Conservation (phyloP, 1,284 basidiomycete genomes). For the Trichosporon sp. region DNA sequence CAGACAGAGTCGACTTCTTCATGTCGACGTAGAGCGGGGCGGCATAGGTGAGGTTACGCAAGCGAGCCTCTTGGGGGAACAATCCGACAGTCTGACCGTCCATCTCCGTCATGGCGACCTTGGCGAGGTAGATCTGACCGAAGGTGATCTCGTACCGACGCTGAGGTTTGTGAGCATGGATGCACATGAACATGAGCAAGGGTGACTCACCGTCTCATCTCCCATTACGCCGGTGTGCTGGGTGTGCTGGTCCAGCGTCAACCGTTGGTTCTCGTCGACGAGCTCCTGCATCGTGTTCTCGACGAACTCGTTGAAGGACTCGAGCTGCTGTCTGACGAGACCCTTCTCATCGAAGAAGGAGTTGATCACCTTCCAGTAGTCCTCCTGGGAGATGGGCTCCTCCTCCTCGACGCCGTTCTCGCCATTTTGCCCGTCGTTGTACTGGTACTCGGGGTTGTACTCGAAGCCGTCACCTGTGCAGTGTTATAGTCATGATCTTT, state of each 20-base stretch:
- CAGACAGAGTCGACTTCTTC: conserved; percentile 79
- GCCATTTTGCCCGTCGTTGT: conserved; percentile 32
- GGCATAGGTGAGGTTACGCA: conserved; percentile 78
- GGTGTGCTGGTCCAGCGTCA: conserved; percentile 93
- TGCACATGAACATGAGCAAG: background rate
- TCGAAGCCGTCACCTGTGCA: conserved; percentile 40
- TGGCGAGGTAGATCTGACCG: conserved; percentile 94
- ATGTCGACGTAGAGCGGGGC: conserved; percentile 97
- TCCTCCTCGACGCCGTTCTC: conserved; percentile 64
- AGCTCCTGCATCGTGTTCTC: conserved; percentile 99
- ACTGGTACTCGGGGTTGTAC: conserved; percentile 44
- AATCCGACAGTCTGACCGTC: conserved; percentile 92
- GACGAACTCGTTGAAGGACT: conserved; percentile 98
- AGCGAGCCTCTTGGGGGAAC: conserved; percentile 95
- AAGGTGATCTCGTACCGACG: conserved; percentile 97
- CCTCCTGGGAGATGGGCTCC: conserved; percentile 78
- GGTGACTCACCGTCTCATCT: conserved; percentile 64
- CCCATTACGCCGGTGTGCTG: conserved; percentile 86
- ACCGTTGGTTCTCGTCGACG: conserved; percentile 90
- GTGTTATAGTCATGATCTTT: conserved; percentile 38
- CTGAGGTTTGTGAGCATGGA: conserved; percentile 57
- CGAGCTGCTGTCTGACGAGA: conserved; percentile 95
- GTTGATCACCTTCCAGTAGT: conserved; percentile 93
- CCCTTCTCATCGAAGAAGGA: conserved; percentile 97
- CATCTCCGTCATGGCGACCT: conserved; percentile 91